Evolutionary conservation across 2,329 filamentous ascomycete genomes (phyloP).

Genomic region (Alternaria angustiovoidea): DNA sequence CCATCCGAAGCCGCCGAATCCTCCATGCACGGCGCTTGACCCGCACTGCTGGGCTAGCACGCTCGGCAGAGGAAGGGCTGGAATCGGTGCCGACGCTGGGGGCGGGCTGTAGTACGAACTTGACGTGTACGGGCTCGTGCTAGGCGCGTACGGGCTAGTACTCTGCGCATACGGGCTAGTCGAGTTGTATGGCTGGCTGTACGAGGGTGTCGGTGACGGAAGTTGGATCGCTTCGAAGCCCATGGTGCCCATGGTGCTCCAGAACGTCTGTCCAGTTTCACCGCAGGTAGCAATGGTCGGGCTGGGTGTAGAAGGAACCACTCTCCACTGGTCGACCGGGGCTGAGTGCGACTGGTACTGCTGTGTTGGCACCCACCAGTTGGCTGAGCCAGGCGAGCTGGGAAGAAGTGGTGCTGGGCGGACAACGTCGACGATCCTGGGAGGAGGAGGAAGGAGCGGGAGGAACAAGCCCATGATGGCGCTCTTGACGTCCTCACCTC

Average conservation of each 20-base stretch:
- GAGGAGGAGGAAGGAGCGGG: slow-evolving; percentile 84
- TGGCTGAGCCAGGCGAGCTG: slow-evolving; percentile 76
- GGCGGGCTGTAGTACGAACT: slow-evolving; percentile 81
- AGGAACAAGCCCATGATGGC: slow-evolving; percentile 84
- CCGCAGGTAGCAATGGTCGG: slow-evolving; percentile 71
- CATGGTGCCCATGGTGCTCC: slow-evolving; percentile 70
- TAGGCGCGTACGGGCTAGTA: slow-evolving; percentile 52
- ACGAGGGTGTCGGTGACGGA: slow-evolving; percentile 80
- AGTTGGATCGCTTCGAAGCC: slow-evolving; percentile 74
- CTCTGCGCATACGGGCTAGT: slow-evolving; percentile 52
- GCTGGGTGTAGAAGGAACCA: slow-evolving; percentile 87
- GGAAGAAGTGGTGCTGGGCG: slow-evolving; percentile 85
- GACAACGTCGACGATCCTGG: slow-evolving; percentile 87
- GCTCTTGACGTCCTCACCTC: slow-evolving; percentile 91
- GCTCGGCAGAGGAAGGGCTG: slow-evolving; percentile 82
- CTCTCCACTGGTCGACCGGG: slow-evolving; percentile 86
- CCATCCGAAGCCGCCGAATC: slow-evolving; percentile 83
- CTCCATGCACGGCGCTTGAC: slow-evolving; percentile 67
- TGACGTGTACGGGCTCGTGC: slow-evolving; percentile 71
- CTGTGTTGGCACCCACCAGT: slow-evolving; percentile 78
- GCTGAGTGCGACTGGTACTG: slow-evolving; percentile 69
- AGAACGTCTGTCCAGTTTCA: slow-evolving; percentile 77
- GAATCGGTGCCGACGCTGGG: slow-evolving; percentile 75
- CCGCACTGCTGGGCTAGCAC: slow-evolving; percentile 86
- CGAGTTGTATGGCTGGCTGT: slow-evolving; percentile 69